Evolutionary conservation across 1,284 basidiomycete genomes (phyloP).

Genomic region (Cutaneotrichosporon cavernicola): DNA sequence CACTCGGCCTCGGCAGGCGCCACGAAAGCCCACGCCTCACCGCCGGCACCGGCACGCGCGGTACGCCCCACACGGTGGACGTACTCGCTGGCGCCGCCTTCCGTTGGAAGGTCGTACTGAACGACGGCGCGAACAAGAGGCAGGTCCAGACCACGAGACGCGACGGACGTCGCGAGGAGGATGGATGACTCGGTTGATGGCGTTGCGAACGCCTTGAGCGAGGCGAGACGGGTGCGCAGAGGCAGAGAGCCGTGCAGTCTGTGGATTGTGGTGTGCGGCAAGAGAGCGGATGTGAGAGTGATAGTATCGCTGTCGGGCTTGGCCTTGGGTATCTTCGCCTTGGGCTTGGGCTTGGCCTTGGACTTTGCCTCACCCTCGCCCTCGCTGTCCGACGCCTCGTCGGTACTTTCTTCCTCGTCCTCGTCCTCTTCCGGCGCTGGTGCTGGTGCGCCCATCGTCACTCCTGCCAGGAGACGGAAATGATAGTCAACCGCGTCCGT

Average conservation of each 20-base stretch:
- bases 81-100: slow-evolving; percentile 94
- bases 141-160: slow-evolving; percentile 94
- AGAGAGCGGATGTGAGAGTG: slow-evolving; percentile 66
- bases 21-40: slow-evolving; percentile 91
- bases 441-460: slow-evolving; percentile 63
- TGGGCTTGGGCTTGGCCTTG: slow-evolving; percentile 22
- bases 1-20: slow-evolving; percentile 78
- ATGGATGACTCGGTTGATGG: slow-evolving; percentile 59
- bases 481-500: slow-evolving; percentile 98
- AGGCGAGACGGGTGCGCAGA: slow-evolving; percentile 74
- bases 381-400: slow-evolving; percentile 33
- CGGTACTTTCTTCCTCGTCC: slow-evolving; percentile 36
- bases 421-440: slow-evolving; percentile 22
- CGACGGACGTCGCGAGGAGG: slow-evolving; percentile 92
- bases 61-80: slow-evolving; percentile 96
- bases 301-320: slow-evolving; percentile 54
- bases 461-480: slow-evolving; percentile 79
- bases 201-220: slow-evolving; percentile 75
- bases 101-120: slow-evolving; percentile 96
- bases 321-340: slow-evolving; percentile 24
- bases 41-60: slow-evolving; percentile 82
- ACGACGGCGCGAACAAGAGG: slow-evolving; percentile 91
- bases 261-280: slow-evolving; percentile 79
- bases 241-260: slow-evolving; percentile 93
- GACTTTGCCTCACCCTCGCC: slow-evolving; percentile 34